Evolutionary conservation across 306 rosid genomes (phyloP), one percentile per base, ranked within the genome.

Genomic region (Styphnolobium japonicum): DNA sequence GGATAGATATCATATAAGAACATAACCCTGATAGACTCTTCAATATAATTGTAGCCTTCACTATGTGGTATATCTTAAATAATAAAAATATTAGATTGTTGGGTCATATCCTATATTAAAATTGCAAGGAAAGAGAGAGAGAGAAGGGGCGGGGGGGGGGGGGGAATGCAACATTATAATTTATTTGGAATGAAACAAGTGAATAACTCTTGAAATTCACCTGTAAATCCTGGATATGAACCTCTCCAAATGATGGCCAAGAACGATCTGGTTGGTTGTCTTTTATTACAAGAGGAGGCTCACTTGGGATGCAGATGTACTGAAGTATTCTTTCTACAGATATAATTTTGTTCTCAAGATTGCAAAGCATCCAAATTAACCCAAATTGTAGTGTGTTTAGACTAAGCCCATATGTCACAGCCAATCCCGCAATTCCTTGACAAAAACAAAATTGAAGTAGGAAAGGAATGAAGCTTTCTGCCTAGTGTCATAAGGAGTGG

Each of bases 241-340:
- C 86, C 84, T 90, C 89, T 76, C 98, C 97, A 27, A 15, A 82
- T 0, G 85, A 81, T 45, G 98, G 97, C 97, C 97, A 94, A 48
- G 86, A 85, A 63, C 0, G 6, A 88, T 86, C 88, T 1, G 89
- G 98, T 31, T 62, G 87, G 15, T 82, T 88, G 31, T 89, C 90
- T 80, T 90, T 85, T 2, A 84, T 73, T 0, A 89, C 86, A 53
- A 92, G 85, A 43, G 94, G 94, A 75, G 98, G 94, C 85, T 94
- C 98, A 76, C 91, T 89, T 15, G 93, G 88, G 27, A 89, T 76
- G 12, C 65, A 68, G 52, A 96, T 82, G 80, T 94, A 92, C 56
- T 94, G 98, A 82, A 92, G 76, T 67, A 94, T 82, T 84, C 96
- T 89, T 83, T 94, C 98, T 3, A 92, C 96, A 4, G 98, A 92